Evolutionary conservation across 2,329 filamentous ascomycete species (phyloP), one percentile per base, ranked within the genome.

Genomic region (Zopfia rhizophila): DNA sequence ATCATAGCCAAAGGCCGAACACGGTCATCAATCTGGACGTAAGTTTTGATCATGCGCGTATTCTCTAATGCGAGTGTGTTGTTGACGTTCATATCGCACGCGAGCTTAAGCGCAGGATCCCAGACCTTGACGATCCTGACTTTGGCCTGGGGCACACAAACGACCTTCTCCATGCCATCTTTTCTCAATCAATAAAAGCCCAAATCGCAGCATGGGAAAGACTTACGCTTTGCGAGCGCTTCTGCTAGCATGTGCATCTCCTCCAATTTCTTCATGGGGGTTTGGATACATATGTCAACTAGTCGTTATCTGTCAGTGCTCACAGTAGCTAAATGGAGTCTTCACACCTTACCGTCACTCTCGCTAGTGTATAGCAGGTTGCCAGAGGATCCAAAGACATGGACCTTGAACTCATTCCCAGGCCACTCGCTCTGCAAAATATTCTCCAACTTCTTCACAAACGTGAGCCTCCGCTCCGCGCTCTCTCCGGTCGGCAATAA

Each of bases 231-330:
- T 37, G 89, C 87, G 35, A 99, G 80, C 42, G 94, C 83, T 56
- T 91, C 88, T 37, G 94, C 93, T 67, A 99, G 85, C 70, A 89
- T 86, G 76, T 95, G 97, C 62, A 97, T 91, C 48, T 86, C 87
- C 70, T 96, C 91, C 66, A 97, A 75, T 61, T 89, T 88, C 68
- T 88, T 94, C 83, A 89, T 91, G 33, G 89, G 80, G 14, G 94
- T 97, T 33, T 91, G 95, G 66, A 99, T 96, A 77, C 94, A 99
- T 44, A 99, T 93, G 70, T 99, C 94, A 69, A 99, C 93, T 96
- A 32, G 23, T n/a, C 49, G 21, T 10, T 22, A 13, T 21, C 3
- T 22, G 53, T 74, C 42, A 73, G 67, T 48, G n/a, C 13, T 17
- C 24, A 23, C 12, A 16, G 22, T 17, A 10, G n/a, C n/a, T 11